These are phyloP conservation scores for Diospyros lotus DNA, from an alignment of 148 eudicot species.

Conservation along the genomic window DNA sequence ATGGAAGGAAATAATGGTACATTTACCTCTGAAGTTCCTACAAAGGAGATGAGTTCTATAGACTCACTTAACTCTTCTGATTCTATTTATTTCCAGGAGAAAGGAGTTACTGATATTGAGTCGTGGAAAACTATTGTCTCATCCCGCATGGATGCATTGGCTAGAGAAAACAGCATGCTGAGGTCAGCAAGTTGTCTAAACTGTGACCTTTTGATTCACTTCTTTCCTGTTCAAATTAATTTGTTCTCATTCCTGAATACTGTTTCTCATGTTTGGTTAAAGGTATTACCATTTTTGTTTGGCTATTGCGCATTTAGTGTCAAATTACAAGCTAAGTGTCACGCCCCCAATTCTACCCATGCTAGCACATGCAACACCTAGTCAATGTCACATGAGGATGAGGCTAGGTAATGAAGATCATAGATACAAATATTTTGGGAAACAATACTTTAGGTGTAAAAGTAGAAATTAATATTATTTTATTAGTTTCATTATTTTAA, in stretches of 20 bases:
- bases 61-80: background rate
- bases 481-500: too few relatives aligned
- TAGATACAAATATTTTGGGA: too few relatives aligned
- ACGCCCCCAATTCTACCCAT: too few relatives aligned
- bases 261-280: background rate
- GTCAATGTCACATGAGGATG: too few relatives aligned
- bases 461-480: too few relatives aligned
- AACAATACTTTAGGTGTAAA: too few relatives aligned
- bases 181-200: slow-evolving; percentile 40
- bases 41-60: background rate
- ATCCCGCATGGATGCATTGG: slow-evolving; percentile 56
- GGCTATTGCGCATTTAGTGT: background rate
- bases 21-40: background rate
- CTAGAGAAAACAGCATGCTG: slow-evolving; percentile 50
- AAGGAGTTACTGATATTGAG: slow-evolving; percentile 44
- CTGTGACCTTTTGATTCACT: background rate
- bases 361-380: too few relatives aligned
- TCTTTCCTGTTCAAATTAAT: background rate
- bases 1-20: slow-evolving; percentile 72
- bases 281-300: background rate
- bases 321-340: too few relatives aligned
- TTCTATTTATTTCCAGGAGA: slow-evolving; percentile 44
- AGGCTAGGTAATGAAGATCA: too few relatives aligned
- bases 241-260: background rate
- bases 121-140: slow-evolving; percentile 59